Percentiles rank a stretch among this genome's conserved stretches.
These are phyloP conservation scores for Piper longum DNA, from an alignment of 164 flowering plant genomes.

Conservation along the genomic window DNA sequence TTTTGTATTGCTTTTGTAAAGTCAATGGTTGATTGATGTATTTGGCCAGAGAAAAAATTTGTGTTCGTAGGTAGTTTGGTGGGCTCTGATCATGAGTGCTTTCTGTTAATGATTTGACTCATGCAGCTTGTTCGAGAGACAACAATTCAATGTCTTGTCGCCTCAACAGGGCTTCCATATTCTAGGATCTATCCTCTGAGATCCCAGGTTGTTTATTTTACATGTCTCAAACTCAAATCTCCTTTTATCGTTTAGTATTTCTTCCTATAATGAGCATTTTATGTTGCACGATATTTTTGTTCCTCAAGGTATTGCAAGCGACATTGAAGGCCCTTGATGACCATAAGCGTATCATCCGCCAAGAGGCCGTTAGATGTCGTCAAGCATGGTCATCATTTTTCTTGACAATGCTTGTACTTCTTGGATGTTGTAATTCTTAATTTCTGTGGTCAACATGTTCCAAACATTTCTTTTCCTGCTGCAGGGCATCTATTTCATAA, in stretches of 20 bases:
- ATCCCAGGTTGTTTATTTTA: conserved; percentile 32
- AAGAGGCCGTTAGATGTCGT: conserved; percentile 81
- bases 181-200: conserved; percentile 65
- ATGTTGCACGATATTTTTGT: neutral
- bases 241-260: neutral
- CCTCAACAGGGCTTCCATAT: conserved; percentile 57
- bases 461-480: neutral
- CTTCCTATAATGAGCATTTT: neutral
- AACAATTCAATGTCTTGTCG: conserved; percentile 81
- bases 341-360: conserved; percentile 75
- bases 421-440: neutral
- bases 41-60: no score
- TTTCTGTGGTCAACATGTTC: neutral
- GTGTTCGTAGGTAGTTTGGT: neutral
- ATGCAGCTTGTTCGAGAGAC: conserved; percentile 86
- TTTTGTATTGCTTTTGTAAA: no score
- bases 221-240: neutral
- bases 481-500: conserved; percentile 38
- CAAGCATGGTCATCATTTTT: conserved; percentile 56
- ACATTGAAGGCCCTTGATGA: conserved; percentile 73
- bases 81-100: neutral
- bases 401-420: neutral
- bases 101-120: neutral
- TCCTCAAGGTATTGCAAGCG: conserved; percentile 45
- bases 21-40: no score